Percentiles rank a stretch among this genome's conserved stretches.
Evolutionary conservation across 177 flowering plant species (phyloP).

Genomic region (Vitis hybrid): DNA sequence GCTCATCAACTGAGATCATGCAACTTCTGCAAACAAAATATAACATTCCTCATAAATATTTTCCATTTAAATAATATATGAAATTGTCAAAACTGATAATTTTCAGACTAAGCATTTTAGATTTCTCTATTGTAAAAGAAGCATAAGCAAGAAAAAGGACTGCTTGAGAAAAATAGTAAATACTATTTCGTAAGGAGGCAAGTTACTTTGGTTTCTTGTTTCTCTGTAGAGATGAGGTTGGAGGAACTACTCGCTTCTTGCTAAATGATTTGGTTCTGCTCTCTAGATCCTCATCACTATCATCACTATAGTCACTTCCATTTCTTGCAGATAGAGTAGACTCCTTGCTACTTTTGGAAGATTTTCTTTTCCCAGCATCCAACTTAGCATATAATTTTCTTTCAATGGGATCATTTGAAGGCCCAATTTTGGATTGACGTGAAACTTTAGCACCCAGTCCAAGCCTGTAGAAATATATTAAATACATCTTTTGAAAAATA

Average conservation of each 20-base stretch:
- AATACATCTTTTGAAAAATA: background rate
- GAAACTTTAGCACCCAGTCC: constrained; percentile 54
- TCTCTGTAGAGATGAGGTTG: constrained; percentile 27
- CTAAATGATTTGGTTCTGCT: constrained; percentile 54
- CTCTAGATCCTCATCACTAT: constrained; percentile 38
- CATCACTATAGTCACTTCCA: constrained; percentile 23
- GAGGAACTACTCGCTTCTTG: constrained; percentile 37
- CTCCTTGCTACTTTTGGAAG: constrained; percentile 29
- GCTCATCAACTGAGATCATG: too few species aligned
- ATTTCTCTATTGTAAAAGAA: too few species aligned
- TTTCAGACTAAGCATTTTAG: too few species aligned
- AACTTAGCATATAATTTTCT: constrained; percentile 52
- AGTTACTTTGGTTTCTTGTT: background rate
- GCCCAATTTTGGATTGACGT: constrained; percentile 26
- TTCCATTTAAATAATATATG: too few species aligned
- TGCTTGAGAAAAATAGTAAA: too few species aligned
- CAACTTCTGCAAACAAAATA: too few species aligned
- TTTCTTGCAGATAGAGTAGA: constrained; percentile 21
- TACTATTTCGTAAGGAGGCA: too few species aligned
- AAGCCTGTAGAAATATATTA: constrained; percentile 25
- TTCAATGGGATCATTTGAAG: constrained; percentile 52
- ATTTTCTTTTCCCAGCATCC: constrained; percentile 37
- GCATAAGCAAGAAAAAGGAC: too few species aligned
- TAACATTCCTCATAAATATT: too few species aligned
- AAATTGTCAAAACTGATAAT: too few species aligned